Evolutionary conservation across 2,329 filamentous ascomycete species (phyloP).

Genomic region (Trichoderma lentiforme): DNA sequence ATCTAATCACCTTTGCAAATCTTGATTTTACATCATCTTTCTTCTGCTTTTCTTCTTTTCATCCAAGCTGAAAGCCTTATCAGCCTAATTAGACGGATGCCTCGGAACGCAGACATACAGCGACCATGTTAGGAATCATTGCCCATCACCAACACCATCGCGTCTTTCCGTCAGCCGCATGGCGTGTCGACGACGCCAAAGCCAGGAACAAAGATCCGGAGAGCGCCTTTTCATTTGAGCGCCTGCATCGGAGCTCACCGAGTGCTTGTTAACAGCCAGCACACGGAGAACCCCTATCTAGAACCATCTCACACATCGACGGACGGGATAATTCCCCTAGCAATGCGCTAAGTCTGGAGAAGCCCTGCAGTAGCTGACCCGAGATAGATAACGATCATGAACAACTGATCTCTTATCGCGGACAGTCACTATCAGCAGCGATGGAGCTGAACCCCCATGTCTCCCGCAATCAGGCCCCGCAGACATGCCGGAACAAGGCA

Average conservation of each 20-base stretch:
- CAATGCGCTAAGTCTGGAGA: not conserved
- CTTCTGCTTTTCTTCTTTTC: not conserved
- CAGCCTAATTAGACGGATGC: not conserved
- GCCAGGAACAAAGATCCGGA: not conserved
- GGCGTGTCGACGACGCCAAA: not conserved
- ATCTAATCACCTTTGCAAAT: not conserved
- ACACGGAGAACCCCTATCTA: not conserved
- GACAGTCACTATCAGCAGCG: not conserved
- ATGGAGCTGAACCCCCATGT: not conserved
- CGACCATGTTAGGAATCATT: not conserved
- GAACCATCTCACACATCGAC: not conserved
- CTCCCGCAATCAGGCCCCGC: constrained; percentile 2
- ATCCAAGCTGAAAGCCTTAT: not conserved
- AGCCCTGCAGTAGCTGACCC: not conserved
- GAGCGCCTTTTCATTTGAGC: not conserved
- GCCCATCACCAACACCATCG: not conserved
- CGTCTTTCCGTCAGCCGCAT: not conserved
- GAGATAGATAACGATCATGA: not conserved
- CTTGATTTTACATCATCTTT: not conserved
- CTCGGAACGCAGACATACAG: not conserved
- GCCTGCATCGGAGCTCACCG: not conserved
- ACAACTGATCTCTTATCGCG: not conserved
- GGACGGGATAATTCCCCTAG: not conserved
- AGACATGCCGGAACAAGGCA: not conserved
- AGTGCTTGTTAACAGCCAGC: not conserved